phyloP scores from a whole-genome alignment of 2,329 filamentous ascomycete genomes.

The Fusarium buharicum region DNA sequence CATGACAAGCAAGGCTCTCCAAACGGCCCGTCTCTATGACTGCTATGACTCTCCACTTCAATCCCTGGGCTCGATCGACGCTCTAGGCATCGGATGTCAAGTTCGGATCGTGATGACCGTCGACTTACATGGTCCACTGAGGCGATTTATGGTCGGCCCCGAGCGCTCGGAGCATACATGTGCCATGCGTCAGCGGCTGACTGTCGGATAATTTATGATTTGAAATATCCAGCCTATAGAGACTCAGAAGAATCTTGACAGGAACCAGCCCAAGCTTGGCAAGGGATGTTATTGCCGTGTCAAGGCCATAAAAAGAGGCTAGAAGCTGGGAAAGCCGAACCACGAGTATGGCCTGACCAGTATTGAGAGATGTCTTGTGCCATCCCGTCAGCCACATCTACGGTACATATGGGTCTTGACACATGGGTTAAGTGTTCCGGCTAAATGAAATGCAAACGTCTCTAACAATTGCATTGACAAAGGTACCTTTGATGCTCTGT shows the following conservation, averaged over 20 bases:
- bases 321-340: constrained; percentile 12
- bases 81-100: not conserved
- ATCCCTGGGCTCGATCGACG: constrained; percentile 3
- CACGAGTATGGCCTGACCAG: constrained; percentile 22
- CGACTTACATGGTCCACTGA: constrained; percentile 3
- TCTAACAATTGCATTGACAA: not conserved
- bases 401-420: not conserved
- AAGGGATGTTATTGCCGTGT: not conserved
- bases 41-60: constrained; percentile 1
- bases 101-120: constrained; percentile 1
- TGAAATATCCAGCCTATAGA: constrained; percentile 13
- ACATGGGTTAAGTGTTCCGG: constrained; percentile 8
- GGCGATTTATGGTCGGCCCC: constrained; percentile 12
- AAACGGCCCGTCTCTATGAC: constrained; percentile 16
- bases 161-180: constrained; percentile 15
- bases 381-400: constrained; percentile 9
- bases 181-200: constrained; percentile 7
- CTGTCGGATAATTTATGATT: constrained; percentile 13
- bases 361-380: constrained; percentile 2
- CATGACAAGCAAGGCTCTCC: constrained; percentile 11
- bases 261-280: not conserved
- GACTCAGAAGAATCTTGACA: not conserved
- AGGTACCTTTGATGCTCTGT: constrained; percentile 13
- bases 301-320: not conserved
- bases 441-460: constrained; percentile 15